Percentiles rank a stretch among this genome's conserved stretches.
Evolutionary conservation across 2,329 filamentous ascomycete species (phyloP).

Genomic region (Trichoderma aggressivum): DNA sequence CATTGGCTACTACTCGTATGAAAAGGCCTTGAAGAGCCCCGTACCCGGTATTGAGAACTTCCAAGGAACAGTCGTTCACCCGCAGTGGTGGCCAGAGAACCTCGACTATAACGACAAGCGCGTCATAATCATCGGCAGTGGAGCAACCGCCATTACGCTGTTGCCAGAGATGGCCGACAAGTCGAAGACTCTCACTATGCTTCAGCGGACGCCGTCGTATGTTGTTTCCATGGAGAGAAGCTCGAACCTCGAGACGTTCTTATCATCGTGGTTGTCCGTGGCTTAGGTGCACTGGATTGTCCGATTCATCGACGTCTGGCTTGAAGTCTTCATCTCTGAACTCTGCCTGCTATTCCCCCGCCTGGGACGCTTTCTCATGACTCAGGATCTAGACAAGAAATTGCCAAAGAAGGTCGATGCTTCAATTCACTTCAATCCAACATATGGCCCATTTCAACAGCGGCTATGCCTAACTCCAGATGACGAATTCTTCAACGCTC

Average conservation of each 20-base stretch:
- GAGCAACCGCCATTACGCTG: slow-evolving; percentile 76
- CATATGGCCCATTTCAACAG: slow-evolving; percentile 69
- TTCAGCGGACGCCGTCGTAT: slow-evolving; percentile 75
- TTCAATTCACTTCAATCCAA: slow-evolving; percentile 62
- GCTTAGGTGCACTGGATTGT: slow-evolving; percentile 45
- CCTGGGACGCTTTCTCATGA: slow-evolving; percentile 35
- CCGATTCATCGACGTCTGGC: slow-evolving; percentile 48
- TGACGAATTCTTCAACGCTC: slow-evolving; percentile 53
- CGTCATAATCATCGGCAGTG: slow-evolving; percentile 70
- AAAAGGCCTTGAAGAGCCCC: slow-evolving; percentile 53
- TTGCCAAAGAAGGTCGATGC: slow-evolving; percentile 54
- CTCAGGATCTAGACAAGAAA: slow-evolving; percentile 40
- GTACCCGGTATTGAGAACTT: slow-evolving; percentile 69
- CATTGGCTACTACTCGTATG: slow-evolving; percentile 69
- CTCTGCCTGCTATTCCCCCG: slow-evolving; percentile 29
- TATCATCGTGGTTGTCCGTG: slow-evolving; percentile 45
- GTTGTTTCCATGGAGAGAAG: slow-evolving; percentile 53
- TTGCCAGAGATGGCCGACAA: slow-evolving; percentile 65
- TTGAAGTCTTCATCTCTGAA: slow-evolving; percentile 42
- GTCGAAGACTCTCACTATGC: slow-evolving; percentile 68
- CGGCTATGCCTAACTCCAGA: slow-evolving; percentile 65
- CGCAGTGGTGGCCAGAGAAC: slow-evolving; percentile 73
- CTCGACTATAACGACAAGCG: slow-evolving; percentile 64
- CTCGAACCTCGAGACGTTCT: slow-evolving; percentile 34
- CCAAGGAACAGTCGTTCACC: slow-evolving; percentile 61